Base-by-base conservation (phyloP, 257 asterid genomes). In the Nicotiana undulata region DNA sequence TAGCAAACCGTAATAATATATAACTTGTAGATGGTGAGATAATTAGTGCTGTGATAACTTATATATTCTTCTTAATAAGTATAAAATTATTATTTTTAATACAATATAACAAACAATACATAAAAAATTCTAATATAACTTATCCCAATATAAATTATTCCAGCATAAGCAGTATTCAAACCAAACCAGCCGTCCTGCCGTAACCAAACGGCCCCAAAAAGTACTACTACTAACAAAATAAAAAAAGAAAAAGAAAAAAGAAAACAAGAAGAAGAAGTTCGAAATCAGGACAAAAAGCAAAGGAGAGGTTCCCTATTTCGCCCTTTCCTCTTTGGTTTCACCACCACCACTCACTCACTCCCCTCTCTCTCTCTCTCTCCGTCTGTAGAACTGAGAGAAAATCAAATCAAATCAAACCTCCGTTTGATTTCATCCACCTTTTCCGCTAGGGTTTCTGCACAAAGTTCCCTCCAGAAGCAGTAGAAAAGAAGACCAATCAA, bases 401-500 rank as follows among this genome's bases (percentile, higher is more conserved):
- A 72, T 72, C 60, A 72, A 72, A 70, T 17, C 20, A 46, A 68
- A 72, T 15, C 60, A 22, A 72, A 46, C 9, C 60, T 34, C 59
- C 20, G 15, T 44, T 46, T 46, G 85, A 85, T 63, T 86, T 22
- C 65, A 3, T 44, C 46, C 51, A 20, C 60, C 29, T 22, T 32
- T 70, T 74, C 32, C 7, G 60, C 63, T 72, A 72, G 61, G 78
- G 61, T 22, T 68, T 68, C 56, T 68, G 76, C 76, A 40, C 32
- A 68, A 68, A 68, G 18, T 67, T 37, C 31, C 53, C 28, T 66
- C 52, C 24, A 16, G 63, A 76, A 76, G 51, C 24, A 76, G 74
- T 60, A 24, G 60, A 49, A 40, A 40, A 59, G 74, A 59, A 26
- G 52, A 55, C 59, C 81, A 82, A 7, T 40, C 46, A 40, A 9